phyloP scores from a whole-genome alignment of 441 rosid genomes.

The Populus hybrid region DNA sequence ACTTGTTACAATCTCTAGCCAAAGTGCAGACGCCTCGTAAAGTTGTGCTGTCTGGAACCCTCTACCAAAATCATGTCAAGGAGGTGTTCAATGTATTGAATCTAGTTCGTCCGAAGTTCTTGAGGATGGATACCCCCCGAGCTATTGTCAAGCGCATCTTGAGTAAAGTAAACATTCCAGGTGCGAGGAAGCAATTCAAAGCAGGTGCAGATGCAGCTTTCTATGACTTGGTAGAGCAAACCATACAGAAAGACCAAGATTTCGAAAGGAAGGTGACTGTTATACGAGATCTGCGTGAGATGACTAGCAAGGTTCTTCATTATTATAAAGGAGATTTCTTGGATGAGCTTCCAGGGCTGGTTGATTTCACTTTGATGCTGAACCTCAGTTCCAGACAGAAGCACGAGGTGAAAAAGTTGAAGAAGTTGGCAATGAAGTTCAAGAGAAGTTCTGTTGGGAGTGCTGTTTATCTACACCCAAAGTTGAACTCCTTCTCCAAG shows the following conservation, averaged over 20 bases:
- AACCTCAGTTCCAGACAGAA: conserved; percentile 54
- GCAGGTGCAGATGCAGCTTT: conserved; percentile 43
- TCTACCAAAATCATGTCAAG: too few species aligned
- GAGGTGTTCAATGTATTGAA: too few species aligned
- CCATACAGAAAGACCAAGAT: conserved; percentile 49
- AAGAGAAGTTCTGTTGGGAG: conserved; percentile 43
- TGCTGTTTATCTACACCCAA: conserved; percentile 48
- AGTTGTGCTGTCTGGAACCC: too few species aligned
- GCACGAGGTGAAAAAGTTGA: conserved; percentile 42
- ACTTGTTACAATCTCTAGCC: too few species aligned
- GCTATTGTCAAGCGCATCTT: too few species aligned
- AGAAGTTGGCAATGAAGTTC: conserved; percentile 36
- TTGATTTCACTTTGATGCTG: conserved; percentile 70
- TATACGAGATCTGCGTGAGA: conserved; percentile 73
- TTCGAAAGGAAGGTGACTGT: conserved; percentile 49
- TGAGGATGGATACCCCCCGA: too few species aligned
- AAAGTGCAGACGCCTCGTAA: too few species aligned
- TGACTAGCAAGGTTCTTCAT: conserved; percentile 75
- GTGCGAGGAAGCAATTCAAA: conserved; percentile 41
- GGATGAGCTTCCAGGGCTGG: conserved; percentile 83
- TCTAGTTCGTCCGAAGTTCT: too few species aligned
- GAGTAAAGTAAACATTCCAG: too few species aligned
- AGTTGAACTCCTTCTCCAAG: conserved; percentile 27
- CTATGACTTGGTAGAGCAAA: conserved; percentile 64
- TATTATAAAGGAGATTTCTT: conserved; percentile 83